Evolutionary conservation across 768 basidiomycete species (phyloP), one percentile per base, ranked within the genome.

Genomic region (Boletus edulis): DNA sequence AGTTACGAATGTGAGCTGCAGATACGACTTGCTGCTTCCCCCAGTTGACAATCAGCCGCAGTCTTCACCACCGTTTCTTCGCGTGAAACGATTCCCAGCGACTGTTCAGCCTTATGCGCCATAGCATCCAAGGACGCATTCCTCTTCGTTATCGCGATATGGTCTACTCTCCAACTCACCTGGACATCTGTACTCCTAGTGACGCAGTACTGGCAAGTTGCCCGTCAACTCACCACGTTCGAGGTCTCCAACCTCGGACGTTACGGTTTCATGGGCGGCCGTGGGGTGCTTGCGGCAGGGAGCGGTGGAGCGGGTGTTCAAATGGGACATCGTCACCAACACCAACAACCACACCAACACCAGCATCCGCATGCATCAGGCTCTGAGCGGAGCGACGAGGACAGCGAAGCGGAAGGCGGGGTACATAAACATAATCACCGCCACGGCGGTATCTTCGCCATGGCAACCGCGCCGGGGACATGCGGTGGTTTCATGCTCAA

Each of bases 221-320:
- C 87, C 3, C 83, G 87, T 24, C 95, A 98, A 66, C 92, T 98
- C 82, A 99, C 96, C 2, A 98, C 96, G 0, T 80, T 95, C 51
- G 96, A 99, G 67, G 92, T 98, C 4, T 87, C 87, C 55, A 99
- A 99, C 66, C 84, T 98, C 3, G 94, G 96, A 4, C 83, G 96
- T 44, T 98, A 87, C 65, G 96, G 97, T 13, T 98, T 87, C 75
- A 96, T 99, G 93, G 96, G 97, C 37, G 95, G 95, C 0, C 85
- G 91, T 39, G 90, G 85, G 0, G 83, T 84, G 18, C 81, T 84
- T 3, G 83, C 79, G 37, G 76, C 89, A 18, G 75, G 76, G 8
- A 77, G 83, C 8, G 68, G 68, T 4, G 82, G 78, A 51, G 75
- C 88, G 7, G 75, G 76, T 18, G 76, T 83, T 17, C 91, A 93